Evolutionary conservation across 2,329 filamentous ascomycete species (phyloP).

Genomic region (Pyrenophora seminiperda): DNA sequence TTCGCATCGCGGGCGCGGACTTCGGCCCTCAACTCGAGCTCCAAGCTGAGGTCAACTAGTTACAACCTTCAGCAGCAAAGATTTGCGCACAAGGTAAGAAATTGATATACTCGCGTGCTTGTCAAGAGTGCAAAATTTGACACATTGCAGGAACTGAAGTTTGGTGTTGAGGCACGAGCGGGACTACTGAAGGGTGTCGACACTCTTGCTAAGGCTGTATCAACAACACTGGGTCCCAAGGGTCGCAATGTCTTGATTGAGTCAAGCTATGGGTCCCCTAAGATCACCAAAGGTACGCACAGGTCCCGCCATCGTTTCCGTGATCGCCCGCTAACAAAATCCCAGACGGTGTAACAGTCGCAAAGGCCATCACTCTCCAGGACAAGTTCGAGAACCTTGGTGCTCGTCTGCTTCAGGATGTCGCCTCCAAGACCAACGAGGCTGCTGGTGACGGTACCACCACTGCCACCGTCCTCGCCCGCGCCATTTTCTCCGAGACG

Average conservation of each 20-base stretch:
- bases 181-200: constrained; percentile 91
- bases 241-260: constrained; percentile 98
- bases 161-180: constrained; percentile 92
- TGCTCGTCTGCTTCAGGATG: constrained; percentile 93
- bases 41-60: constrained; percentile 57
- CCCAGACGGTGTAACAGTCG: constrained; percentile 59
- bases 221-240: constrained; percentile 96
- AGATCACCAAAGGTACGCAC: constrained; percentile 93
- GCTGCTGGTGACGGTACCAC: constrained; percentile 98
- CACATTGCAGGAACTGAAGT: constrained; percentile 82
- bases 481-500: constrained; percentile 98
- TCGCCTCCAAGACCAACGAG: constrained; percentile 99
- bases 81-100: constrained; percentile 91
- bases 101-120: constrained; percentile 8
- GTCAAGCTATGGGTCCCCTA: constrained; percentile 96
- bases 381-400: constrained; percentile 99
- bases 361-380: constrained; percentile 85
- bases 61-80: constrained; percentile 84
- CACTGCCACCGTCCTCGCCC: constrained; percentile 93
- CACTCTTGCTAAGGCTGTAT: constrained; percentile 93
- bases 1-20: constrained; percentile 80
- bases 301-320: neutral
- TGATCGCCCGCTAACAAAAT: constrained; percentile 20
- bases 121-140: too few relatives aligned
- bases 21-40: constrained; percentile 73